Base-by-base conservation (phyloP, 2,329 filamentous ascomycete species). In the Metarhizium humberi region DNA sequence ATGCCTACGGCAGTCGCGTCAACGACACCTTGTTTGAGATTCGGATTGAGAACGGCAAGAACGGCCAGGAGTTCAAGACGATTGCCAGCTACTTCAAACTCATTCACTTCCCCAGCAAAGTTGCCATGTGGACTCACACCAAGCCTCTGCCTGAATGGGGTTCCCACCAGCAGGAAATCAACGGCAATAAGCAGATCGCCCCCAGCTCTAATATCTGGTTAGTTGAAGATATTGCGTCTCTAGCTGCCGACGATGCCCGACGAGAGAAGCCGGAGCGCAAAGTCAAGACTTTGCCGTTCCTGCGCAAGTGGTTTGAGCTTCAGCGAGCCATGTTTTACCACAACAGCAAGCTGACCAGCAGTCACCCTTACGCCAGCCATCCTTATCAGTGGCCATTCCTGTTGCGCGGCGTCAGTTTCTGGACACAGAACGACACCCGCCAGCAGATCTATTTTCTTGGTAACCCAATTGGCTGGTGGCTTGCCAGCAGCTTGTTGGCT, bases 301-400 rank as follows among this genome's bases (percentile, higher is more conserved):
- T 96, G 61, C 84, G 82, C 66, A 99, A 99, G 77, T 99, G 92
- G 80, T 84, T 96, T 61, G 94, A 99, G 77, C 81, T 99, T 56
- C 94, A 99, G 74, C 85, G 92, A 51, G 90, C 92, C 64, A 99
- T 99, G 92, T 99, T 99, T 81, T 92, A 88, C 81, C 94, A 99
- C 79, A 99, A 99, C 81, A 97, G 92, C 72, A 92, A 95, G 65
- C 78, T 99, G 68, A 99, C 94, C 48, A 95, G 91, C 75, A 95
- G 90, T 69, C 94, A 99, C 71, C 94, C 94, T 1, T 99, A 99
- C 71, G 84, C 94, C 46, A 96, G 90, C 64, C 87, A 92, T 69
- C 94, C 94, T 6, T 94, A 95, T 75, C 90, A 95, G 67, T 99
- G 94, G 94, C 94, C 94, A 1, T 97, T 99, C 82, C 80, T 99